Percentiles rank a stretch among this genome's conserved stretches.
Evolutionary conservation across 768 basidiomycete genomes (phyloP).

Genomic region (Kwoniella sp.): DNA sequence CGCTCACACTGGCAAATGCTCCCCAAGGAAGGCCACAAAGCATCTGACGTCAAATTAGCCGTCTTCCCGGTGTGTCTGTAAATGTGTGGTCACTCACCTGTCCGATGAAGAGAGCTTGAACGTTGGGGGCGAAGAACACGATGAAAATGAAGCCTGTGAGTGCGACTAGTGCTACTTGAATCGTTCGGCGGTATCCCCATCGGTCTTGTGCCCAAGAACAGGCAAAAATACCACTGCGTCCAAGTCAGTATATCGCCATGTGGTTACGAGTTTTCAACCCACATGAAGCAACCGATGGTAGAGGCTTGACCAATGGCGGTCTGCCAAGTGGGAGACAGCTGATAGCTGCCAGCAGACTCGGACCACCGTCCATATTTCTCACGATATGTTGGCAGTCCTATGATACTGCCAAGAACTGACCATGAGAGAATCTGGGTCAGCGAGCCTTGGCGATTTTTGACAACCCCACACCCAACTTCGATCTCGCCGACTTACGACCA

Average conservation of each 20-base stretch:
- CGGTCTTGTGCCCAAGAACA: constrained; percentile 12
- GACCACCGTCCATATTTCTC: constrained; percentile 5
- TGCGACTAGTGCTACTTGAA: constrained; percentile 25
- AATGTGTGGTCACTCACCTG: neutral
- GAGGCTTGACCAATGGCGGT: constrained; percentile 15
- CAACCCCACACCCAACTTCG: neutral
- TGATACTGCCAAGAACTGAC: constrained; percentile 9
- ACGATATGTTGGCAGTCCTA: neutral
- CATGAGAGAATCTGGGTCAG: too few species aligned
- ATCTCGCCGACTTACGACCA: constrained; percentile 52
- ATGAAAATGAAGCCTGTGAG: constrained; percentile 36
- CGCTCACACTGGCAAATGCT: constrained; percentile 24
- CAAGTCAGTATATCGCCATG: neutral
- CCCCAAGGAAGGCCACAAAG: constrained; percentile 47
- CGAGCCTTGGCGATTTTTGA: too few species aligned
- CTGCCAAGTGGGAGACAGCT: constrained; percentile 23
- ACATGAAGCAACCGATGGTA: constrained; percentile 22
- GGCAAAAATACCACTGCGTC: constrained; percentile 28
- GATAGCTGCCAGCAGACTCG: constrained; percentile 20
- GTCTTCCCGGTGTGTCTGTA: neutral
- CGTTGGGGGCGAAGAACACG: constrained; percentile 22
- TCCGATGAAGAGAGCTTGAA: constrained; percentile 20
- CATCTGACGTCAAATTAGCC: constrained; percentile 7
- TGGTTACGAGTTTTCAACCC: neutral
- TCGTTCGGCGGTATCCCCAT: constrained; percentile 30